Percentiles rank a stretch among this genome's conserved stretches.
Conservation (phyloP, 768 basidiomycete species). For the Termitomyces sp. region DNA sequence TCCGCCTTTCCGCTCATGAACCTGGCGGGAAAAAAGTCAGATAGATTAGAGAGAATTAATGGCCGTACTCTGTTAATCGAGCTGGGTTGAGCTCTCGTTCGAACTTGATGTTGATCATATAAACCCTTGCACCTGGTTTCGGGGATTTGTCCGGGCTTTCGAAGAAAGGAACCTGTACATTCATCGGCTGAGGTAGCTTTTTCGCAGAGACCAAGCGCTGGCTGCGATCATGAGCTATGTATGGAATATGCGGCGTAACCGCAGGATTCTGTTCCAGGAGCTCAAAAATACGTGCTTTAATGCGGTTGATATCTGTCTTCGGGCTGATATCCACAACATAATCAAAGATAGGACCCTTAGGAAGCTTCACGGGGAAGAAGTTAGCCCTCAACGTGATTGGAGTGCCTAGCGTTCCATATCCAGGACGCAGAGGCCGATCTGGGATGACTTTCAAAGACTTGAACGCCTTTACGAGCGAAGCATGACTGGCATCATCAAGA, state of each 20-base stretch:
- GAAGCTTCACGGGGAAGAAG: slow-evolving; percentile 52
- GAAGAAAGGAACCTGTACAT: slow-evolving; percentile 33
- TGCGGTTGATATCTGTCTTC: slow-evolving; percentile 34
- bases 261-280: slow-evolving; percentile 40
- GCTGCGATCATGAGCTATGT: slow-evolving; percentile 50
- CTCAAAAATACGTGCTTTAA: slow-evolving; percentile 48
- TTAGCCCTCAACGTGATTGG: slow-evolving; percentile 52
- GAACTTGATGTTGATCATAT: slow-evolving; percentile 36
- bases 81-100: slow-evolving; percentile 31
- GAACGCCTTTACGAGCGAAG: slow-evolving; percentile 34
- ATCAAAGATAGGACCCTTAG: slow-evolving; percentile 44
- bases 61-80: slow-evolving; percentile 27
- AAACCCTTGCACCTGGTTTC: slow-evolving; percentile 29
- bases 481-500: slow-evolving; percentile 25
- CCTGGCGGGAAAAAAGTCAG: slow-evolving; percentile 27
- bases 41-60: not conserved
- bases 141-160: slow-evolving; percentile 35
- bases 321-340: slow-evolving; percentile 51
- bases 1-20: slow-evolving; percentile 42
- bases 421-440: slow-evolving; percentile 46
- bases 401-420: slow-evolving; percentile 47
- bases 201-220: slow-evolving; percentile 40
- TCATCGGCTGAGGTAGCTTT: slow-evolving; percentile 38
- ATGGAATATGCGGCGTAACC: slow-evolving; percentile 27
- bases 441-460: slow-evolving; percentile 24